Base-by-base conservation (phyloP, 1,284 basidiomycete genomes). In the Apiotrichum laibachii region DNA sequence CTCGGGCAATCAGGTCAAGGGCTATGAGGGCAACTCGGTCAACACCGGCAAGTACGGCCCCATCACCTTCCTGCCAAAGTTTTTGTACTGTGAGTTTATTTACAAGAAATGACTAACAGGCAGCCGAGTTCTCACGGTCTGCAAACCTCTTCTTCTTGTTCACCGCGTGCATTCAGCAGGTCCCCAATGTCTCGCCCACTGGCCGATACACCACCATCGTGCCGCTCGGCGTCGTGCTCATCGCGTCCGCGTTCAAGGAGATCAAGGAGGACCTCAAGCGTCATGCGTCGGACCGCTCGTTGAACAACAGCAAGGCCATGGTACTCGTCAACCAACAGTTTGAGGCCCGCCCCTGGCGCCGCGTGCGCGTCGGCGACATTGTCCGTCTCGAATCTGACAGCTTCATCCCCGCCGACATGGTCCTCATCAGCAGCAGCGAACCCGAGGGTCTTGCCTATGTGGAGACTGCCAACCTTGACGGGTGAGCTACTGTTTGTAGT, bases 71-170 rank as follows among this genome's bases (percentile, higher is more conserved):
- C 65, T 93, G 12, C 93, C 92, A 53, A 98, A 97, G 77, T 99
- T 99, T 80, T 78, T 99, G 59, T 84, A 84, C 61, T 91, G 92
- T 95, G 69, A 69, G 86, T 77, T 1, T 10, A 18, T 43, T 51
- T 21, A 43, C 5, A 6, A 15, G 26, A 8, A 44, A 10, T 15
- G 13, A 15, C 18, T 18, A 52, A 61, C 53, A 61, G 47, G 22
- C 54, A 74, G 73, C 72, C 58, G 71, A 70, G 53, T 67, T 66
- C 56, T 63, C 81, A 88, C 95, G 96, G 84, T 98, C 97, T 73
- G 96, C 96, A 68, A 99, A 99, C 77, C 63, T 99, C 62, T 99
- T 99, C 83, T 99, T 99, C 85, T 82, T 99, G 61, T 99, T 99
- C 82, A 99, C 95, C 40, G 93, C 93, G 31, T 90, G 86, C 77